These are phyloP conservation scores for Myrica gale DNA, from an alignment of 306 rosid species.

Conservation along the genomic window DNA sequence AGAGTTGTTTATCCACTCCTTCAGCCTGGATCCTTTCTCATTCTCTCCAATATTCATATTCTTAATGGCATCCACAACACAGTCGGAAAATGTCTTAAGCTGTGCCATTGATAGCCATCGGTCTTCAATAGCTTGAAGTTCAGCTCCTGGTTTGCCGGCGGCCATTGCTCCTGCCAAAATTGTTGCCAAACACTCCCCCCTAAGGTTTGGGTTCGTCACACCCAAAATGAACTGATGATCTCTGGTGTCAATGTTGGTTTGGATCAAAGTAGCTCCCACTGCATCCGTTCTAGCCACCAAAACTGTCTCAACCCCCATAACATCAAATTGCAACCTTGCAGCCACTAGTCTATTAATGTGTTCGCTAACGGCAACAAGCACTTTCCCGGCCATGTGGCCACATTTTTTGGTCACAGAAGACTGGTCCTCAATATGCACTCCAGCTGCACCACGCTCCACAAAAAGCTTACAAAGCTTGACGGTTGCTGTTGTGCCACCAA, in stretches of 20 bases:
- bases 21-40: slow-evolving; percentile 55
- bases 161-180: slow-evolving; percentile 63
- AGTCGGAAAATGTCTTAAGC: slow-evolving; percentile 74
- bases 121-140: slow-evolving; percentile 77
- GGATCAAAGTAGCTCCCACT: slow-evolving; percentile 71
- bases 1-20: slow-evolving; percentile 60
- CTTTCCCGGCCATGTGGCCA: slow-evolving; percentile 98
- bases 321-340: slow-evolving; percentile 91
- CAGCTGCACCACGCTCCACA: slow-evolving; percentile 95
- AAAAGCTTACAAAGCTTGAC: slow-evolving; percentile 95
- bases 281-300: slow-evolving; percentile 94
- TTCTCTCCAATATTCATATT: slow-evolving; percentile 44
- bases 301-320: slow-evolving; percentile 88
- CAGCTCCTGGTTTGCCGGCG: slow-evolving; percentile 63
- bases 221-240: slow-evolving; percentile 92
- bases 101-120: slow-evolving; percentile 64
- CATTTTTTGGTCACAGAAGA: slow-evolving; percentile 87
- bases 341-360: slow-evolving; percentile 89
- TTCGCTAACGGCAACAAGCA: slow-evolving; percentile 72
- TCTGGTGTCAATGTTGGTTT: slow-evolving; percentile 74
- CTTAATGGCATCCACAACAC: slow-evolving; percentile 65
- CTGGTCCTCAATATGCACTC: slow-evolving; percentile 96
- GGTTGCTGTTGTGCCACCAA: slow-evolving; percentile 85
- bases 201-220: slow-evolving; percentile 59
- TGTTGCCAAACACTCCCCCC: slow-evolving; percentile 54